Percentiles rank a stretch among this genome's conserved stretches.
Conservation (phyloP, 805 yeast genomes). For the Huiozyma naganishii region DNA sequence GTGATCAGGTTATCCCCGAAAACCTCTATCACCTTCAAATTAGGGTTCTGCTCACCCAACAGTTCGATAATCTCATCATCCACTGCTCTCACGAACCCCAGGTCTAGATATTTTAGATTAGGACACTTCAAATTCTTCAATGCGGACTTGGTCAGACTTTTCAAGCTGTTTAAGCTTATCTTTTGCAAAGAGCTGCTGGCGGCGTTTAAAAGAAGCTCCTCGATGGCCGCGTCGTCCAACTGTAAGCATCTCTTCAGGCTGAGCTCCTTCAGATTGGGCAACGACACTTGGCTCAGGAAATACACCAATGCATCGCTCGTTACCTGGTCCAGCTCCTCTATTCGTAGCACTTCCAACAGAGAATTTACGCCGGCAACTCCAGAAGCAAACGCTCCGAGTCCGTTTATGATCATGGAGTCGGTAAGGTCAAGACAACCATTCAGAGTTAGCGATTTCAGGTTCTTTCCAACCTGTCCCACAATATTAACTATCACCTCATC, state of each 20-base stretch:
- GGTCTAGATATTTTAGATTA: conserved; percentile 54
- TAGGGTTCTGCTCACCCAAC: conserved; percentile 49
- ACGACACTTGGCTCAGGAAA: conserved; percentile 39
- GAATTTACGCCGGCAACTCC: conserved; percentile 12
- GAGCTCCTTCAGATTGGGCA: conserved; percentile 48
- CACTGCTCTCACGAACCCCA: conserved; percentile 70
- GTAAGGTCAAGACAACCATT: conserved; percentile 70
- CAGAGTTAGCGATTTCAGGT: conserved; percentile 45
- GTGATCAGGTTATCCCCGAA: conserved; percentile 71
- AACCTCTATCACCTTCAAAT: conserved; percentile 59
- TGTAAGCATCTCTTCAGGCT: conserved; percentile 56
- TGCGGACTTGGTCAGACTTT: conserved; percentile 39
- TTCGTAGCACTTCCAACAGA: conserved; percentile 43
- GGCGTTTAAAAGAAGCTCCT: conserved; percentile 52
- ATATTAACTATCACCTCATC: conserved; percentile 59
- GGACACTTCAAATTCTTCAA: conserved; percentile 44
- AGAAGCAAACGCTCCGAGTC: conserved; percentile 47
- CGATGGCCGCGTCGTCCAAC: conserved; percentile 52
- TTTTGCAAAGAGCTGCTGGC: conserved; percentile 50
- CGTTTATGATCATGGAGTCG: conserved; percentile 48
- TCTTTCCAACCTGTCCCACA: conserved; percentile 50
- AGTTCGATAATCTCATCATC: conserved; percentile 58
- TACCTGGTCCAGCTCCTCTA: conserved; percentile 49
- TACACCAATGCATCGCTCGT: conserved; percentile 56
- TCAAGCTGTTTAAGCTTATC: conserved; percentile 65